Evolutionary conservation across 768 basidiomycete species (phyloP), one percentile per base, ranked within the genome.

Genomic region (Pisolithus marmoratus): DNA sequence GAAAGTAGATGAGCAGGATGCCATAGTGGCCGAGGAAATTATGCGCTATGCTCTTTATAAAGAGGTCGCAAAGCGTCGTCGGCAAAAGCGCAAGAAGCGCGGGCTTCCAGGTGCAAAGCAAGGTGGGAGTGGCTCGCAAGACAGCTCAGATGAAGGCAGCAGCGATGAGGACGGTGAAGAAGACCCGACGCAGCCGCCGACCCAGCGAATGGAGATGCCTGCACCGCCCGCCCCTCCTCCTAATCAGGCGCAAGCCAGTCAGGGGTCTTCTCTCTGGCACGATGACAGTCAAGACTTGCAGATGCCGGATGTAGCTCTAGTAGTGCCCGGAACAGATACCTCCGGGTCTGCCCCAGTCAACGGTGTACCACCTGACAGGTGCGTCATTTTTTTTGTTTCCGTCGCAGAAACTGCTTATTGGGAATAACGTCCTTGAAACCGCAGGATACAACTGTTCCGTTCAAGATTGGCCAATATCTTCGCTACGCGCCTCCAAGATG

Each of bases 11-110:
- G 80, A 86, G 63, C 72, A 74, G 2, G 96, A 99, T 72, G 94
- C 96, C 17, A 78, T 77, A 59, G 85, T 87, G 38, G 96, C 96
- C 2, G 94, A 99, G 67, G 86, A 86, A 62, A 95, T 98, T 64
- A 85, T 99, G 69, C 87, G 94, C 20, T 99, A 93, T 70, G 96
- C 96, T 5, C 80, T 99, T 31, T 99, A 94, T 81, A 95, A 94
- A 65, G 95, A 99, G 68, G 95, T 99, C 17, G 81, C 90, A 43
- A 91, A 88, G 65, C 83, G 90, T 49, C 75, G 77, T 53, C 64
- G 68, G 29, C 72, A 76, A 53, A 80, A 83, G 57, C 70, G 84
- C 55, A 96, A 95, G 78, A 89, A 90, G 72, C 81, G 90, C 64
- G 93, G 89, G 73, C 77, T 92, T 34, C 46, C 54, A 89, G 67